Evolutionary conservation across 139 green algal genomes (phyloP).

Genomic region (Coccomyxa sp.): DNA sequence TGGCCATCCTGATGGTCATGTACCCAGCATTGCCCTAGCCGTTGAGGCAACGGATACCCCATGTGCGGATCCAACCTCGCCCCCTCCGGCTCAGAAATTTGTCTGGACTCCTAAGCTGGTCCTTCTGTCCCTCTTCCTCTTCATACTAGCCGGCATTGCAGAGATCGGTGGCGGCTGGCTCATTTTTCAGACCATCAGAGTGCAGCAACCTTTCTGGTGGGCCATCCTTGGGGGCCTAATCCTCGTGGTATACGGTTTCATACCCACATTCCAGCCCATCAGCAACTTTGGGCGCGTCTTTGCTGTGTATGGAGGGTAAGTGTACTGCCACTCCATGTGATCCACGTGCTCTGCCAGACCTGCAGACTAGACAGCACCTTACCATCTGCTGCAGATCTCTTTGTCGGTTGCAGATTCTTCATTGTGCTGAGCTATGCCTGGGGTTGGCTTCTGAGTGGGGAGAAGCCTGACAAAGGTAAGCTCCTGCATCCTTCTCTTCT

Average conservation of each 20-base stretch:
- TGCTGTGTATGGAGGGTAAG: constrained; percentile 50
- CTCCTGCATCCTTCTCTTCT: background rate
- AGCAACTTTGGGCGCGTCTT: constrained; percentile 62
- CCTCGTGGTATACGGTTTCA: constrained; percentile 69
- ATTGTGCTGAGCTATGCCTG: constrained; percentile 76
- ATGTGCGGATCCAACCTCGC: background rate
- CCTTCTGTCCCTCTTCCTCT: constrained; percentile 34
- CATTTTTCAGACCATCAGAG: constrained; percentile 71
- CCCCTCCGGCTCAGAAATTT: background rate
- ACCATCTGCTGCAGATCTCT: background rate
- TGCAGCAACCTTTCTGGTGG: constrained; percentile 33
- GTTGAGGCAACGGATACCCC: too few relatives aligned
- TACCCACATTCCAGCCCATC: constrained; percentile 72
- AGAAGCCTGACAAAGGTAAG: constrained; percentile 49
- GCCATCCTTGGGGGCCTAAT: constrained; percentile 37
- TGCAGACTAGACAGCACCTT: background rate
- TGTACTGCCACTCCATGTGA: background rate
- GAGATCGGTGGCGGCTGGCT: constrained; percentile 87
- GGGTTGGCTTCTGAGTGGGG: constrained; percentile 68
- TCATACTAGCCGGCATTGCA: constrained; percentile 46
- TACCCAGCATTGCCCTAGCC: too few relatives aligned
- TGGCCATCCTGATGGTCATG: too few relatives aligned
- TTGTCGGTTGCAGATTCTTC: constrained; percentile 57
- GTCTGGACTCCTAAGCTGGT: constrained; percentile 29
- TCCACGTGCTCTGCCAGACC: background rate